phyloP scores from a whole-genome alignment of 345 rosid genomes.

The Psidium guajava region DNA sequence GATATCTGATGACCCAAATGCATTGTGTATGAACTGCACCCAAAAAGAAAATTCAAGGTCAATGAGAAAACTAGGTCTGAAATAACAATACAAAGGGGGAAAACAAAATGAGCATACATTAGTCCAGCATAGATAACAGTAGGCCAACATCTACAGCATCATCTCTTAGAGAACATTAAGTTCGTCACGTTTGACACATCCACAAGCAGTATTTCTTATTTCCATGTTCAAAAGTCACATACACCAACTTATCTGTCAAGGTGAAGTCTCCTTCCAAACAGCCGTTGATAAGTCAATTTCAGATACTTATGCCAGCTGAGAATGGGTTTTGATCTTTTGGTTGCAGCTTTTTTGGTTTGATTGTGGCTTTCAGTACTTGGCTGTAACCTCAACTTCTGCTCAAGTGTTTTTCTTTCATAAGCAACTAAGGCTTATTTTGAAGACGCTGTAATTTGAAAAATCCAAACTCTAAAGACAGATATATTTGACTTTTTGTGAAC shows the following conservation, averaged over 20 bases:
- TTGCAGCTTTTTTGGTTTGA: background rate
- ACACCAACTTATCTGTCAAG: background rate
- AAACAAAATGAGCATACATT: background rate
- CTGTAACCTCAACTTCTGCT: background rate
- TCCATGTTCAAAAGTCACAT: too few species aligned
- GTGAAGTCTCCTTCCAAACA: background rate
- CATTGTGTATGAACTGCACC: conserved; percentile 48
- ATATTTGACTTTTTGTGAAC: background rate
- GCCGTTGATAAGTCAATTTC: background rate
- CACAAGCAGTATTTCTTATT: too few species aligned
- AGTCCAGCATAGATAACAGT: background rate
- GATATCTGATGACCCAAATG: conserved; percentile 55
- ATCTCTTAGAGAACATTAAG: background rate
- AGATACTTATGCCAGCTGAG: background rate
- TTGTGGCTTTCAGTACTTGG: background rate
- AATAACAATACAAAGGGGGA: background rate
- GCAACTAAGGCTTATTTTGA: background rate
- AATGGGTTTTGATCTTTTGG: background rate
- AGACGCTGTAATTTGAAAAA: background rate
- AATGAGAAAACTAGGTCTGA: background rate
- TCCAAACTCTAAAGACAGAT: background rate
- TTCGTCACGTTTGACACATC: background rate
- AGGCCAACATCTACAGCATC: background rate
- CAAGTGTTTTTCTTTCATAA: background rate
- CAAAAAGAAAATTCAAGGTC: background rate